phyloP scores from a whole-genome alignment of 768 basidiomycete species.

The Suillus hirtellus region DNA sequence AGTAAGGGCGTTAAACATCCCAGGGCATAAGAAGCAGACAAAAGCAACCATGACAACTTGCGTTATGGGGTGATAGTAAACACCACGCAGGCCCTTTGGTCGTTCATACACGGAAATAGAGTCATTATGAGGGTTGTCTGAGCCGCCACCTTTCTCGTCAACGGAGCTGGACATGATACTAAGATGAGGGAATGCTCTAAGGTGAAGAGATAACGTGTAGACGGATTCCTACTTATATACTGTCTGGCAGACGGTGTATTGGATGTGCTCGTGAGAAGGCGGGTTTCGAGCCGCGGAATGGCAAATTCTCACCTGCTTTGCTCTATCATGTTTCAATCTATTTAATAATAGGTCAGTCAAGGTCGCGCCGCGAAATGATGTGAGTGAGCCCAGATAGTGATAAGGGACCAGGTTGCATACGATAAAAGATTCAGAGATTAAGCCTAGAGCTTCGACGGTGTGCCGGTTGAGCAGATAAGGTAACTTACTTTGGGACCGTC shows the following conservation, averaged over 20 bases:
- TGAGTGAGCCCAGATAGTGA: neutral
- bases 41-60: conserved; percentile 68
- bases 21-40: conserved; percentile 58
- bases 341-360: neutral
- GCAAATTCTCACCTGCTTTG: neutral
- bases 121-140: neutral
- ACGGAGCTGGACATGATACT: neutral
- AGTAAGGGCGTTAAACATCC: conserved; percentile 76
- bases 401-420: neutral
- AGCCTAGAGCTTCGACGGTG: neutral
- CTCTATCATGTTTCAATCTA: neutral
- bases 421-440: neutral
- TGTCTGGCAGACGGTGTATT: neutral
- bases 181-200: neutral
- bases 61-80: conserved; percentile 58
- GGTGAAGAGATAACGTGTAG: neutral
- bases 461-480: neutral
- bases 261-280: neutral
- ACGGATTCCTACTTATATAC: neutral
- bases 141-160: conserved; percentile 9
- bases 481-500: neutral
- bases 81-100: conserved; percentile 49
- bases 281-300: neutral
- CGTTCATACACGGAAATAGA: conserved; percentile 33
- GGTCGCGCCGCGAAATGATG: neutral